phyloP scores from a whole-genome alignment of 2,329 filamentous ascomycete species.

The Colletotrichum aenigma region DNA sequence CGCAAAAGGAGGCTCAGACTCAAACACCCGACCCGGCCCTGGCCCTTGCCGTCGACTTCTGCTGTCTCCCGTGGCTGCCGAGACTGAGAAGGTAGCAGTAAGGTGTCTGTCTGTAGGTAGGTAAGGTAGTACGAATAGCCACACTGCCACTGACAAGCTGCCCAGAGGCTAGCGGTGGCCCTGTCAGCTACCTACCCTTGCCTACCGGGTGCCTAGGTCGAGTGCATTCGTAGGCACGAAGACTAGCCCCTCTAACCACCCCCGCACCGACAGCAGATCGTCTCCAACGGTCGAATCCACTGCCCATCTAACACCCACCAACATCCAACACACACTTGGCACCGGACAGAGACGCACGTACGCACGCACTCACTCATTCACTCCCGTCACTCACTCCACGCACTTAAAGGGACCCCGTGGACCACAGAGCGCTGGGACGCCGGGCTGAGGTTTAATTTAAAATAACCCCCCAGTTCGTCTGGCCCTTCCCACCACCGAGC shows the following conservation, averaged over 20 bases:
- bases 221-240: not conserved
- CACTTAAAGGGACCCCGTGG: constrained; percentile 5
- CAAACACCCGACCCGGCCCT: not conserved
- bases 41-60: not conserved
- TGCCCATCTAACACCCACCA: not conserved
- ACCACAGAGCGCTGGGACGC: not conserved
- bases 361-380: not conserved
- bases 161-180: not conserved
- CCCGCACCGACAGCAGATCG: not conserved
- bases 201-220: not conserved
- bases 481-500: constrained; percentile 14
- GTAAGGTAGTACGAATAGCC: not conserved
- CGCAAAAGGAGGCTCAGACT: not conserved
- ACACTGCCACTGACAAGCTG: not conserved
- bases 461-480: constrained; percentile 20
- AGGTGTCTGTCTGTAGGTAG: not conserved
- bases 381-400: not conserved
- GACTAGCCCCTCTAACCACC: not conserved
- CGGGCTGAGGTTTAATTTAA: constrained; percentile 15
- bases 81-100: not conserved
- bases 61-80: not conserved
- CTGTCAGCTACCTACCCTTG: not conserved
- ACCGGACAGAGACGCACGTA: not conserved
- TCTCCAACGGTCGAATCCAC: not conserved
- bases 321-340: not conserved